Percentiles rank a stretch among this genome's conserved stretches.
These are phyloP conservation scores for Vitis cinerea DNA, from an alignment of 164 flowering plant genomes.

Conservation along the genomic window DNA sequence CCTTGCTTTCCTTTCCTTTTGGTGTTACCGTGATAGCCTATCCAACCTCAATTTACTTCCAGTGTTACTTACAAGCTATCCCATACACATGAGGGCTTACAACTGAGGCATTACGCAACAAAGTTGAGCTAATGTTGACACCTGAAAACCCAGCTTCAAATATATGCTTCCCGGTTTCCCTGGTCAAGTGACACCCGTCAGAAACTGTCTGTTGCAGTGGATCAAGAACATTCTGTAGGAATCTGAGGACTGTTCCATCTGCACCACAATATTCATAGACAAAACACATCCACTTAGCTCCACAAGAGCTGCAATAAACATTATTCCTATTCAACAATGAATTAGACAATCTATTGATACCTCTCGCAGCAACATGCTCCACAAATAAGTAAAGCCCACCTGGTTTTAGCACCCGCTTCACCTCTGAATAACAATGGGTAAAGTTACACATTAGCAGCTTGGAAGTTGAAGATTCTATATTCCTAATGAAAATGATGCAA, in stretches of 20 bases:
- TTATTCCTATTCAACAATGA: not conserved
- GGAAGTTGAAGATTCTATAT: not conserved
- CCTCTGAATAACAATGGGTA: slow-evolving; percentile 41
- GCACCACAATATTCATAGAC: slow-evolving; percentile 15
- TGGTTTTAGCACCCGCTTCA: slow-evolving; percentile 82
- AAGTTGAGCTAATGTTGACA: slow-evolving; percentile 35
- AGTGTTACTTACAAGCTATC: slow-evolving; percentile 55
- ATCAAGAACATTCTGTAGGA: slow-evolving; percentile 56
- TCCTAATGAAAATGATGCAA: not conserved
- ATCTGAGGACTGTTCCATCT: slow-evolving; percentile 70
- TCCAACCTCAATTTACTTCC: not conserved
- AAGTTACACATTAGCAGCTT: not conserved
- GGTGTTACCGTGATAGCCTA: not conserved
- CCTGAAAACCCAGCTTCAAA: slow-evolving; percentile 65
- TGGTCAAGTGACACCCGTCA: slow-evolving; percentile 92
- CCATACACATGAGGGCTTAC: slow-evolving; percentile 76
- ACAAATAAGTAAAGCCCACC: slow-evolving; percentile 78
- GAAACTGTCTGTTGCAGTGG: slow-evolving; percentile 71
- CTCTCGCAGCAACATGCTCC: slow-evolving; percentile 90
- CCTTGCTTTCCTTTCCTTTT: not conserved
- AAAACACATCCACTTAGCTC: not conserved
- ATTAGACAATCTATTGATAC: slow-evolving; percentile 27
- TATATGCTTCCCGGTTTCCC: slow-evolving; percentile 64
- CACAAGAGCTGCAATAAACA: not conserved
- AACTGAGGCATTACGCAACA: slow-evolving; percentile 31